These are phyloP conservation scores for Grigorovia humatica DNA, from an alignment of 805 yeast species.

Conservation along the genomic window DNA sequence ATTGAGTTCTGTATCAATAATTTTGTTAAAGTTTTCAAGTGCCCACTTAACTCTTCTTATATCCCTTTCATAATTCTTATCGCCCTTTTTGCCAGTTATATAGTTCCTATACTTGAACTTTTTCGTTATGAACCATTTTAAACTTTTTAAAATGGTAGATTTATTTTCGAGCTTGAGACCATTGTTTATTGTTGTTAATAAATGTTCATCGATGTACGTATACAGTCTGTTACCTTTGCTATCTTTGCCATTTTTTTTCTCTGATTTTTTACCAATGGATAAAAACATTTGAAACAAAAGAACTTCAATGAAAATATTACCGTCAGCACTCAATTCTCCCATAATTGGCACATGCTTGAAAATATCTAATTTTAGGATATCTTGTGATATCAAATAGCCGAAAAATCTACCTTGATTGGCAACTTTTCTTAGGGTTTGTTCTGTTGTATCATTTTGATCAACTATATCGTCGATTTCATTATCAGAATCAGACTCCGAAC, in stretches of 20 bases:
- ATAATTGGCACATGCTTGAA: constrained; percentile 66
- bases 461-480: constrained; percentile 18
- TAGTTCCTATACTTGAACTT: constrained; percentile 19
- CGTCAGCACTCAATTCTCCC: constrained; percentile 49
- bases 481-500: constrained; percentile 29
- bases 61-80: constrained; percentile 21
- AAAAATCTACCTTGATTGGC: constrained; percentile 73
- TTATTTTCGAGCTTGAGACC: constrained; percentile 21
- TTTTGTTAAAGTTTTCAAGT: constrained; percentile 7
- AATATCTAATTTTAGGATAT: constrained; percentile 60
- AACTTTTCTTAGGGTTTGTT: constrained; percentile 44
- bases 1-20: constrained; percentile 12
- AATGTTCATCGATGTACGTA: constrained; percentile 22
- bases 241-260: constrained; percentile 24
- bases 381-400: constrained; percentile 66
- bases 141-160: constrained; percentile 25
- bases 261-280: constrained; percentile 52
- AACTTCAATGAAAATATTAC: constrained; percentile 62
- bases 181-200: constrained; percentile 16
- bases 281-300: constrained; percentile 60
- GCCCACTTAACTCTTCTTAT: constrained; percentile 27
- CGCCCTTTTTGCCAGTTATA: constrained; percentile 10
- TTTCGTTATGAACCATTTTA: constrained; percentile 23
- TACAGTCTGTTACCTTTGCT: constrained; percentile 19
- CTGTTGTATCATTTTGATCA: constrained; percentile 39